Evolutionary conservation across 371 early-diverging fungal species (phyloP).

Genomic region (Dentiscutata heterogama): DNA sequence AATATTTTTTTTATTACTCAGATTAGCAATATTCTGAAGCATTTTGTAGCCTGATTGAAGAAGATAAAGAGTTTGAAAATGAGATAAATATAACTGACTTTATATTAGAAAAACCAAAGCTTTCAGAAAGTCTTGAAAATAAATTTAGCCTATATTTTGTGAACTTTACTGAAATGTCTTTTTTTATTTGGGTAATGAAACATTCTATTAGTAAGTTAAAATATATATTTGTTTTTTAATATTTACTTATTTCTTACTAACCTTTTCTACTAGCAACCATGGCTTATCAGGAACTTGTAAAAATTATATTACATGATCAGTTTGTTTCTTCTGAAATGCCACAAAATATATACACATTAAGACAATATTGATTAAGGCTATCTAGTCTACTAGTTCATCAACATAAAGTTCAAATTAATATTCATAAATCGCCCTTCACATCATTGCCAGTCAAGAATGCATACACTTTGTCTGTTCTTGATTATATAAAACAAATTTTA

Average conservation of each 20-base stretch:
- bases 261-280: neutral
- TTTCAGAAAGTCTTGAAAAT: too few species aligned
- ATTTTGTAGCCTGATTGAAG: too few species aligned
- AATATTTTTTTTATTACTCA: too few species aligned
- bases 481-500: neutral
- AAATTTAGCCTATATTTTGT: neutral
- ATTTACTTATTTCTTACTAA: neutral
- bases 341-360: neutral
- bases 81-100: too few species aligned
- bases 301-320: neutral
- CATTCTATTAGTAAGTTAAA: constrained; percentile 1
- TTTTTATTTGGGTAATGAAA: constrained; percentile 7
- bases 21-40: too few species aligned
- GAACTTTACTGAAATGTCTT: neutral
- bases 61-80: too few species aligned
- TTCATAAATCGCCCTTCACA: neutral
- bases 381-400: neutral
- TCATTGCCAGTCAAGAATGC: neutral
- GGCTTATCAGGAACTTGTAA: neutral
- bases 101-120: too few species aligned
- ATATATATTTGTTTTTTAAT: neutral
- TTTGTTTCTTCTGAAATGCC: neutral
- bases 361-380: neutral
- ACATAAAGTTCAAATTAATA: constrained; percentile 3
- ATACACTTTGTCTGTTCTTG: neutral